Conservation (phyloP, 805 yeast genomes). For the Cyberlindnera veronae region DNA sequence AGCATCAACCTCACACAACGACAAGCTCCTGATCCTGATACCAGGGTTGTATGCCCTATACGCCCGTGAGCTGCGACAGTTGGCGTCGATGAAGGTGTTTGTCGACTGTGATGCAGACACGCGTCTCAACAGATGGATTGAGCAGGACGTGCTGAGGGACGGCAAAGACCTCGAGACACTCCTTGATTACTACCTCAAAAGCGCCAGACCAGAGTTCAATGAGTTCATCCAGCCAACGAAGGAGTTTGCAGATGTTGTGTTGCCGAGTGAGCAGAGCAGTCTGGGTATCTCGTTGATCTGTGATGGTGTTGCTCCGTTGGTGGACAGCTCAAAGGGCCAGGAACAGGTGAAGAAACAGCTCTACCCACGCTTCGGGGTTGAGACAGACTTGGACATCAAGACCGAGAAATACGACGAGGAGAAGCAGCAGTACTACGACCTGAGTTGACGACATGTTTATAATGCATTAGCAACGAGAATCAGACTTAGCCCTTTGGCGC, state of each 20-base stretch:
- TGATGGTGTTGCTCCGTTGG: conserved; percentile 48
- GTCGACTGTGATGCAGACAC: conserved; percentile 85
- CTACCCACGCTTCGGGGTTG: conserved; percentile 17
- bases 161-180: conserved; percentile 28
- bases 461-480: conserved; percentile 21
- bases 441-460: conserved; percentile 10
- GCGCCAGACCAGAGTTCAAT: conserved; percentile 63
- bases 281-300: conserved; percentile 57
- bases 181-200: conserved; percentile 45
- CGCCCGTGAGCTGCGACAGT: conserved; percentile 49
- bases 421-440: conserved; percentile 42
- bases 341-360: conserved; percentile 1
- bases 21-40: conserved; percentile 43
- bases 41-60: conserved; percentile 81
- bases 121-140: conserved; percentile 75
- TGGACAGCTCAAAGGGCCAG: background rate
- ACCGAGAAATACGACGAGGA: conserved; percentile 37
- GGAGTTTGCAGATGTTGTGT: conserved; percentile 67
- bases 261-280: conserved; percentile 66
- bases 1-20: too few relatives aligned
- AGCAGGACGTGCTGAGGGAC: conserved; percentile 25
- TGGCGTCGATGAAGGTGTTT: conserved; percentile 66
- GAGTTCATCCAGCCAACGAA: conserved; percentile 66
- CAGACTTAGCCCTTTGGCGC: conserved; percentile 28
- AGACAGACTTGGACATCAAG: conserved; percentile 29